phyloP scores from a whole-genome alignment of 2,329 filamentous ascomycete genomes.

The Calonectria pauciramosa region DNA sequence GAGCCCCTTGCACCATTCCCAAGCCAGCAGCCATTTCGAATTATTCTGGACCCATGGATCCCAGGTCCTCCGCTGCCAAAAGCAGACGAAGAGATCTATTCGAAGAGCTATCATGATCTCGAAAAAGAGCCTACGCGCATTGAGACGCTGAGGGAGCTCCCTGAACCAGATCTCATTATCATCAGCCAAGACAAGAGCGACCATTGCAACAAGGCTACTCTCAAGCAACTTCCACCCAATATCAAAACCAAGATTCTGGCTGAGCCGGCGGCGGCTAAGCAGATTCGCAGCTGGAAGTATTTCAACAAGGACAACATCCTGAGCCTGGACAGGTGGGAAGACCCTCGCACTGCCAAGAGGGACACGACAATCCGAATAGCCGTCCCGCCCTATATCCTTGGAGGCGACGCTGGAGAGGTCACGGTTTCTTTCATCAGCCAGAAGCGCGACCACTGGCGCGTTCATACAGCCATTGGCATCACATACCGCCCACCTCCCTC shows the following conservation, averaged over 20 bases:
- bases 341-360: constrained; percentile 51
- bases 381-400: constrained; percentile 65
- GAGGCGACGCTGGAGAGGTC: constrained; percentile 74
- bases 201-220: constrained; percentile 78
- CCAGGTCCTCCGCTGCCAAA: constrained; percentile 69
- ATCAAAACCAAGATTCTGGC: constrained; percentile 75
- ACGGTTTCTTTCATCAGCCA: constrained; percentile 77
- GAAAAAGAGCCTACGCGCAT: constrained; percentile 69
- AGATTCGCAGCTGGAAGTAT: constrained; percentile 77
- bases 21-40: constrained; percentile 66
- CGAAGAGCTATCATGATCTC: constrained; percentile 60
- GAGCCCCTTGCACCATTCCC: constrained; percentile 59
- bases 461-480: constrained; percentile 78
- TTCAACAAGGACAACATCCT: constrained; percentile 68
- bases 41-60: constrained; percentile 82
- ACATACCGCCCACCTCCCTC: constrained; percentile 74
- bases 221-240: constrained; percentile 71
- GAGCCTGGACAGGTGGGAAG: constrained; percentile 62
- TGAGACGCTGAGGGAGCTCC: constrained; percentile 60
- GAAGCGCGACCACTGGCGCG: constrained; percentile 69
- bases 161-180: constrained; percentile 61
- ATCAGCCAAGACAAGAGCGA: constrained; percentile 67
- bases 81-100: constrained; percentile 59
- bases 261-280: constrained; percentile 73
- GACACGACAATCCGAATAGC: constrained; percentile 59